Base-by-base conservation (phyloP, 2,329 filamentous ascomycete species). In the Ascochyta rabiei region DNA sequence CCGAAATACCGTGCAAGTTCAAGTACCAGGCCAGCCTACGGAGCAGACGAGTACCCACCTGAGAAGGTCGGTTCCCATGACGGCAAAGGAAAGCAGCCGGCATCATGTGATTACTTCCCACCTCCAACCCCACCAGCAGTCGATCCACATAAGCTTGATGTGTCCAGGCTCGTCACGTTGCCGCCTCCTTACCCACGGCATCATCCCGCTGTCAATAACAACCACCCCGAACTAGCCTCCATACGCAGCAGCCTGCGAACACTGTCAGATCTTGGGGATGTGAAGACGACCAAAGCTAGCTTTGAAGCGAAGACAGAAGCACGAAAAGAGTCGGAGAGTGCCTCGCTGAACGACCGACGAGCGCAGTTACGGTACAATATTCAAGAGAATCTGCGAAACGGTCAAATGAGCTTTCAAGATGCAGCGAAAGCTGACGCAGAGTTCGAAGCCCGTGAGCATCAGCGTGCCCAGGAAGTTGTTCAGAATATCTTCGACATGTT, bases 131-230 rank as follows among this genome's bases (percentile, higher is more conserved):
- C 78, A 9, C 67, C 77, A 10, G 79, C 79, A 8, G 77, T 79
- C 12, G 80, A 82, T 76, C 82, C 65, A 23, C 76, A 75, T 19
- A 86, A 86, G 53, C 78, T 98, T 3, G 93, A 99, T 68, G 89
- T 98, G 23, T 98, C 95, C 3, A 85, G 95, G 24, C 84, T 99
- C 1, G 89, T 99, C 4, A 97, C 95, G 0, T 81, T 99, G 26
- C 95, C 95, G 8, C 95, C 95, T 1, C 90, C 95, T 2, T 98
- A 96, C 72, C 95, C 95, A 1, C 88, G 93, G 7, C 93, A 98
- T 69, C 89, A 98, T 66, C 95, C 95, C 8, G 95, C 95, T 0
- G 90, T 98, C 15, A 97, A 96, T 73, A 99, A 98, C 69, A 96
- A 86, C 64, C 95, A 99, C 69, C 95, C 95, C 0, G 89, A 96